phyloP scores from a whole-genome alignment of 2,329 filamentous ascomycete genomes.

The Chaetomium olivaceum region DNA sequence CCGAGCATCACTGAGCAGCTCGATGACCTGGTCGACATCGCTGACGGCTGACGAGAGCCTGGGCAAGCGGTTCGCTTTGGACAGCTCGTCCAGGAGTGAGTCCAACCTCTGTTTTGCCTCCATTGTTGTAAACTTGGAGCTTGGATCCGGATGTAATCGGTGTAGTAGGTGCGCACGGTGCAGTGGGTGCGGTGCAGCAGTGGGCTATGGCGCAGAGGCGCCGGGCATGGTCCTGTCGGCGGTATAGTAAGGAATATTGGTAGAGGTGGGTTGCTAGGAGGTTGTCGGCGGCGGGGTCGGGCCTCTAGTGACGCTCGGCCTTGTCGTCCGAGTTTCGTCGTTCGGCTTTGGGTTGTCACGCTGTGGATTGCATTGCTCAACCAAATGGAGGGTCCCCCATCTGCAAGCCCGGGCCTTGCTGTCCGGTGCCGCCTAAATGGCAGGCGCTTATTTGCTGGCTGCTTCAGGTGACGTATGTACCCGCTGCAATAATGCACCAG shows the following conservation, averaged over 20 bases:
- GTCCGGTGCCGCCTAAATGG: slow-evolving; percentile 1
- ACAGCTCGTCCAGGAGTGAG: slow-evolving; percentile 70
- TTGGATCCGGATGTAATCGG: neutral
- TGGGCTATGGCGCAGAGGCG: slow-evolving; percentile 8
- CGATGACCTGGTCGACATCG: slow-evolving; percentile 82
- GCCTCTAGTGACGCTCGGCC: neutral
- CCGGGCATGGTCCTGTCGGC: slow-evolving; percentile 13
- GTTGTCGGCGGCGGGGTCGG: neutral
- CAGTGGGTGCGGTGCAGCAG: slow-evolving; percentile 13
- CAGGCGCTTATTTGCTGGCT: slow-evolving; percentile 8
- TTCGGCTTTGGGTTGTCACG: neutral
- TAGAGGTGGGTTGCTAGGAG: neutral
- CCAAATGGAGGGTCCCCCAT: neutral
- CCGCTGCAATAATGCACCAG: neutral
- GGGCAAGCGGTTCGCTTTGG: slow-evolving; percentile 67
- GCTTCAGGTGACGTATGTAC: slow-evolving; percentile 13
- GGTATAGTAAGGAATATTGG: neutral
- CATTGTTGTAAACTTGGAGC: slow-evolving; percentile 35
- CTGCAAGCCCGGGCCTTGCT: neutral
- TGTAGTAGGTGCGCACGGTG: neutral
- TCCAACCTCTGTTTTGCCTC: slow-evolving; percentile 42
- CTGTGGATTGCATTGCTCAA: neutral
- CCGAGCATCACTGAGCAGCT: slow-evolving; percentile 71
- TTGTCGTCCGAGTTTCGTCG: neutral
- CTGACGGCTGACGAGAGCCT: slow-evolving; percentile 70